Conservation (phyloP, 305 asterid genomes). For the Fraxinus angustifolia region DNA sequence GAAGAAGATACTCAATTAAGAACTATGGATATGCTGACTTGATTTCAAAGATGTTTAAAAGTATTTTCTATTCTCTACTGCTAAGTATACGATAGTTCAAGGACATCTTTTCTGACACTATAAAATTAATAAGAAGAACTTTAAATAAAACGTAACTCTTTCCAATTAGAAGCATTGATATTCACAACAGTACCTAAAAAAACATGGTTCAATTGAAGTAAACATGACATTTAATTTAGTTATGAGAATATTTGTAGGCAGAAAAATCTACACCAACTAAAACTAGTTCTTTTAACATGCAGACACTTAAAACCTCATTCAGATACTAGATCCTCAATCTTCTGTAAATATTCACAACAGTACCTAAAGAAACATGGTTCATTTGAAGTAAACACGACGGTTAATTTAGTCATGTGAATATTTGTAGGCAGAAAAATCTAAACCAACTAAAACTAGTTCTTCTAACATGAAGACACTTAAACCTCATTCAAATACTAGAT, state of each 20-base stretch:
- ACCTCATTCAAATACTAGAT: background rate
- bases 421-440: conserved; percentile 1
- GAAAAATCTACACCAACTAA: conserved; percentile 17
- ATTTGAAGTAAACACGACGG: background rate
- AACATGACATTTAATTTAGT: background rate
- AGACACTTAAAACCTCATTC: background rate
- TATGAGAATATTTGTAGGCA: background rate
- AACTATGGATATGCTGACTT: background rate
- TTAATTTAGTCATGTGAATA: background rate
- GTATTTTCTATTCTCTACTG: background rate
- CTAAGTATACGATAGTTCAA: background rate
- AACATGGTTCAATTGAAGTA: background rate
- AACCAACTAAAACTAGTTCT: conserved; percentile 19
- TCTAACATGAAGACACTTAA: background rate
- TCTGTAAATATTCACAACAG: conserved; percentile 5
- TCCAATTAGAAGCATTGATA: background rate
- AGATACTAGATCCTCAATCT: conserved; percentile 19
- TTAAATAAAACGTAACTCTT: background rate
- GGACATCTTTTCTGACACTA: background rate
- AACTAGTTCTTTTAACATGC: conserved; percentile 6
- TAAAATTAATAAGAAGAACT: background rate
- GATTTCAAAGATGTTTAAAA: background rate
- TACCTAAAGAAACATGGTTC: conserved; percentile 11
- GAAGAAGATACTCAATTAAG: background rate
- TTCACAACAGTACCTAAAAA: conserved; percentile 15